Evolutionary conservation across 768 basidiomycete species (phyloP).

Genomic region (Podaxis sp.): DNA sequence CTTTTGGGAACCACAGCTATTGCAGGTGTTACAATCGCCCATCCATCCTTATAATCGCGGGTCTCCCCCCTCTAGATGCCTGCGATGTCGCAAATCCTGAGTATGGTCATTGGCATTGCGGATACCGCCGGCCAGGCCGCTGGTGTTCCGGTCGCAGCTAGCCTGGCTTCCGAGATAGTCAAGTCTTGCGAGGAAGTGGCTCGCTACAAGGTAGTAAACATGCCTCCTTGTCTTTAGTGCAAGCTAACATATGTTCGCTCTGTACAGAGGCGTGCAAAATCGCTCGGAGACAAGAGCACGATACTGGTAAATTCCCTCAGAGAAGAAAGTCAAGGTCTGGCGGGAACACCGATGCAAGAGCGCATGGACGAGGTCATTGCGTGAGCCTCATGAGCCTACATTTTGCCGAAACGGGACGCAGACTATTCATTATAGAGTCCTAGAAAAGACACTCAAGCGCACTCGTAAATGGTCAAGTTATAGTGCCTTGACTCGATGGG

Average conservation of each 20-base stretch:
- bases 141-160: conserved; percentile 43
- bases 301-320: conserved; percentile 32
- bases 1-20: background rate
- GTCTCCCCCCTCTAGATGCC: background rate
- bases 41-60: background rate
- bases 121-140: conserved; percentile 39
- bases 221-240: background rate
- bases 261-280: conserved; percentile 36
- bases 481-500: conserved; percentile 30
- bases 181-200: conserved; percentile 40
- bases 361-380: conserved; percentile 38
- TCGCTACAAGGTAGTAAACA: conserved; percentile 39
- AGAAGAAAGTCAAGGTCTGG: conserved; percentile 33
- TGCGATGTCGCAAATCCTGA: conserved; percentile 20
- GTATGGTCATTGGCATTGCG: conserved; percentile 24
- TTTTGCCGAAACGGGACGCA: background rate
- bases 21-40: background rate
- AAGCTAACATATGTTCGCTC: background rate
- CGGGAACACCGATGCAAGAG: conserved; percentile 34
- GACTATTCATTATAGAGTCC: conserved; percentile 27
- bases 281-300: conserved; percentile 38
- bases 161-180: conserved; percentile 40
- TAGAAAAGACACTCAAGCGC: conserved; percentile 34
- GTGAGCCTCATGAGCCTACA: conserved; percentile 25
- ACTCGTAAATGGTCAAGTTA: conserved; percentile 35